These are phyloP conservation scores for Coprinopsis sp. DNA, from an alignment of 768 basidiomycete species.

Conservation along the genomic window DNA sequence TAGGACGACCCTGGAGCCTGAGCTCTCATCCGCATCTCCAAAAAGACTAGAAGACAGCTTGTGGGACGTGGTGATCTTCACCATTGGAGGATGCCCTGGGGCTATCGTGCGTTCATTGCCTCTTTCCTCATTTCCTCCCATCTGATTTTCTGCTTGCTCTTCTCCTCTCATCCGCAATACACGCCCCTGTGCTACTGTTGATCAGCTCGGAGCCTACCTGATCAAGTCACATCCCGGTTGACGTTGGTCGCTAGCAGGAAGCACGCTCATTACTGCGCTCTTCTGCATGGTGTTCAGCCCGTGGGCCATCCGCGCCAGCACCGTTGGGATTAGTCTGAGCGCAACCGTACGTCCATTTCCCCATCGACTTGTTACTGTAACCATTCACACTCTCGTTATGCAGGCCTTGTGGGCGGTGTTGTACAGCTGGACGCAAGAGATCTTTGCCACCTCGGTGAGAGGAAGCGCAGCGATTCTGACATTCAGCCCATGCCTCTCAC, in stretches of 20 bases:
- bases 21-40: conserved; percentile 15
- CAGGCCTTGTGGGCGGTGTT: too few relatives aligned
- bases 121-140: not conserved
- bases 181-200: not conserved
- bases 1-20: conserved; percentile 23
- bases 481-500: too few relatives aligned
- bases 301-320: conserved; percentile 58
- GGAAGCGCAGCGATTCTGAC: too few relatives aligned
- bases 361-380: not conserved
- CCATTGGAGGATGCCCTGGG: conserved; percentile 80
- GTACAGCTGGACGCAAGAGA: too few relatives aligned
- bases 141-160: not conserved
- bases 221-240: conserved; percentile 69
- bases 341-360: conserved; percentile 48
- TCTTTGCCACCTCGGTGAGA: too few relatives aligned
- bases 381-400: not conserved
- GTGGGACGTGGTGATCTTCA: conserved; percentile 86
- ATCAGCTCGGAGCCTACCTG: conserved; percentile 79
- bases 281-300: conserved; percentile 68
- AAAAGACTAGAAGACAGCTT: conserved; percentile 58
- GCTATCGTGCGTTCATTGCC: conserved; percentile 53
- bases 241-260: conserved; percentile 66
- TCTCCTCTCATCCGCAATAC: not conserved
- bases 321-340: conserved; percentile 73
- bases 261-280: conserved; percentile 70